Evolutionary conservation across 2,329 filamentous ascomycete species (phyloP).

Genomic region (Fusarium sp.): DNA sequence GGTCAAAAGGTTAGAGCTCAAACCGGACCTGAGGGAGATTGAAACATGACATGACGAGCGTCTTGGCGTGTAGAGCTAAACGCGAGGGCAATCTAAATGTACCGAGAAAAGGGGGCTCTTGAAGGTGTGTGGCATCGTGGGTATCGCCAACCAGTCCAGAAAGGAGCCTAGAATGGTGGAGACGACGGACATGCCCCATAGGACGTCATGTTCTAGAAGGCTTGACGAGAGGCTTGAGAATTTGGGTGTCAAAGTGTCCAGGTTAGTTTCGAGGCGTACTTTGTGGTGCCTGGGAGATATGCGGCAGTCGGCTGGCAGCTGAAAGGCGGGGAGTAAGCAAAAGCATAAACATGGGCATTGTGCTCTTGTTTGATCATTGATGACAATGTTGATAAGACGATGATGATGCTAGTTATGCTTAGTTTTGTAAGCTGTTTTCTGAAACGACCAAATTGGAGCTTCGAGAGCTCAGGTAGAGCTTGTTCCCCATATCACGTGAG

Average conservation of each 20-base stretch:
- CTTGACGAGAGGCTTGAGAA: constrained; percentile 15
- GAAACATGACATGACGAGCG: constrained; percentile 30
- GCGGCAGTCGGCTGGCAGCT: constrained; percentile 14
- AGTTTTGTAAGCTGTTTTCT: neutral
- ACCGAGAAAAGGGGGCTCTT: constrained; percentile 39
- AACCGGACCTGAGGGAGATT: constrained; percentile 29
- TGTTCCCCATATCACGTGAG: neutral
- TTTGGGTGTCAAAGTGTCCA: neutral
- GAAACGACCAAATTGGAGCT: neutral
- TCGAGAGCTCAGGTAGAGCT: neutral
- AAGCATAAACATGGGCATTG: neutral
- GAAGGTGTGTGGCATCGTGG: neutral
- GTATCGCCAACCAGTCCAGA: neutral
- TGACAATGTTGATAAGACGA: neutral
- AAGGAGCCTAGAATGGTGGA: constrained; percentile 23
- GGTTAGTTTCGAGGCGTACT: neutral
- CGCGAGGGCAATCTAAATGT: constrained; percentile 35
- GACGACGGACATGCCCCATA: constrained; percentile 15
- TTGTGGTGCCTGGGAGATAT: neutral
- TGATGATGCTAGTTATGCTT: neutral
- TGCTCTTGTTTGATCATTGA: neutral
- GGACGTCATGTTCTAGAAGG: constrained; percentile 46
- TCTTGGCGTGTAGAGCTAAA: constrained; percentile 37
- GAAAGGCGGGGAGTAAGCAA: constrained; percentile 3
- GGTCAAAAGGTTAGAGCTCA: constrained; percentile 29